Evolutionary conservation across 2,329 filamentous ascomycete genomes (phyloP), one percentile per base, ranked within the genome.

Genomic region (Apiospora hydei): DNA sequence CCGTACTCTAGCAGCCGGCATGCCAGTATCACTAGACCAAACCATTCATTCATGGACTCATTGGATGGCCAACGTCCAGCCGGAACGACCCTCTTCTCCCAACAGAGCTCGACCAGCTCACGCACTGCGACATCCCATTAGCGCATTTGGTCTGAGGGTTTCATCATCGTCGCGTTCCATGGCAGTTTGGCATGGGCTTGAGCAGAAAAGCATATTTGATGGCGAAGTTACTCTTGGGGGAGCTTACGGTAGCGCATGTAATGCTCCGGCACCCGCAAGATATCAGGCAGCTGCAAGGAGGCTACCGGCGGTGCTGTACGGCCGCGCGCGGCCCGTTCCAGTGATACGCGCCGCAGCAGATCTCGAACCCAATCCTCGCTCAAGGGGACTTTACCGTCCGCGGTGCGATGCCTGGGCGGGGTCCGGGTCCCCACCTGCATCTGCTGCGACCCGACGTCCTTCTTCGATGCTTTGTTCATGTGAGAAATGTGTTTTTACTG

Each of bases 1-100:
- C 53, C 53, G 53, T 61, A 61, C 30, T 61, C 53, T 6, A 38
- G 30, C 53, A 61, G 53, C 13, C 30, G 53, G 18, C 53, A 61
- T 3, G 18, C 53, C 18, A 61, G 16, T 5, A 38, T 38, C 18
- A 61, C 30, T 2, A 21, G 53, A 7, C 53, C 18, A 30, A 61
- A 61, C 53, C 53, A 61, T 11, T 61, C 53, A 16, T 61, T 61
- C 8, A 61, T 61, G 7, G 53, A 30, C 30, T 61, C 16, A 14
- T 61, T 38, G 30, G 53, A 61, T 8, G 30, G 16, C 7, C 21
- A 18, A 7, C 53, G 30, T 38, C 51, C 24, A 3, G 30, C 7
- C 7, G 53, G 16, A 18, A n/a, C 21, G 30, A n/a, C 26, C 30
- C 30, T 57, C 14, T 34, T 18, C 7, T 57, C 51, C 51, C 51